Evolutionary conservation across 176 grass and related monocot species (phyloP), one percentile per base, ranked within the genome.

Genomic region (Pontederia paniculata): DNA sequence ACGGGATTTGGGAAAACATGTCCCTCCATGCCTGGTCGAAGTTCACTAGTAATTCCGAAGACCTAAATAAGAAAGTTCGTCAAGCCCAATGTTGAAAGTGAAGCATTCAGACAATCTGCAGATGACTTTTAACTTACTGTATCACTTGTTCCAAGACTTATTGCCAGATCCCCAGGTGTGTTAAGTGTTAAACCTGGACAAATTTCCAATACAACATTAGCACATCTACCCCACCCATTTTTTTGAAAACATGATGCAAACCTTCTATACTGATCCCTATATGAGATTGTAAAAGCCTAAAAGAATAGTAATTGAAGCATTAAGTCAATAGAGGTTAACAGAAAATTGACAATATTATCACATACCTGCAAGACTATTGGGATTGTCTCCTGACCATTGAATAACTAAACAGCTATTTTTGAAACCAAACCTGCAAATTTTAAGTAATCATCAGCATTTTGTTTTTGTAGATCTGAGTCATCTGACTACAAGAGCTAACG

Each of bases 71-170:
- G 13, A 54, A 9, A 67, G 37, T 3, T 44, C 6, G 0, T 28
- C 42, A 6, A 48, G 23, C 19, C 46, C 5, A 73, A 23, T 31
- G 28, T 37, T 48, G 17, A 45, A 18, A 42, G 42, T 43, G 5
- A 44, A 18, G 18, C 6, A 23, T 48, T 20, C 10, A 46, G 19
- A 18, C 28, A 46, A 14, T 66, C 16, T 48, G n/a, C 21, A 48
- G 22, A 23, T 12, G 56, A 17, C 51, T 65, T 50, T 9, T 49
- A 78, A 81, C 86, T 89, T 80, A 89, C 91, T 12, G 91, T 96
- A 66, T 96, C 86, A 45, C 91, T 96, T 49, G 91, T 96, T 70
- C 91, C 91, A 71, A 96, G 91, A 74, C 91, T 96, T 65, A 96
- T 87, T 52, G 86, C 91, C 56, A 96, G 74, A 79, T 96, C 86